A percentile compares a stretch with the other conserved stretches of the same genome.
Conservation (phyloP, 371 early-diverging fungal species). For the Circinella umbellata region DNA sequence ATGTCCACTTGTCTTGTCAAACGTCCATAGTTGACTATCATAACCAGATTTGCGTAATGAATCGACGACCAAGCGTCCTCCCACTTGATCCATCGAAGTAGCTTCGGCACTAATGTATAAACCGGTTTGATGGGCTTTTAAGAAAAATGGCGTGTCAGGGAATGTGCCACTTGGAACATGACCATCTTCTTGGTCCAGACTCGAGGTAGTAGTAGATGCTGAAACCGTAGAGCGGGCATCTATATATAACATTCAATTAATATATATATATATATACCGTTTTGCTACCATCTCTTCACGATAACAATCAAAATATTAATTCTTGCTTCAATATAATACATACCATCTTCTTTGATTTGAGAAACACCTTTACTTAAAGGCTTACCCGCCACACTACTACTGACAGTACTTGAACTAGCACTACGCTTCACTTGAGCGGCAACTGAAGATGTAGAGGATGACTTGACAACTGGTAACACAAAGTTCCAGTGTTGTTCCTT, state of each 20-base stretch:
- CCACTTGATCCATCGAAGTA: slow-evolving; percentile 22
- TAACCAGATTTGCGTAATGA: slow-evolving; percentile 35
- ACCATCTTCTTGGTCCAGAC: slow-evolving; percentile 37
- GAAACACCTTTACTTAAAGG: slow-evolving; percentile 22
- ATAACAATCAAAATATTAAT: no score
- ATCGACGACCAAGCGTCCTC: slow-evolving; percentile 38
- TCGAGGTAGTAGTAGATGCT: slow-evolving; percentile 32
- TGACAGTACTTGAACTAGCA: slow-evolving; percentile 22
- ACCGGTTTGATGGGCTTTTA: slow-evolving; percentile 43
- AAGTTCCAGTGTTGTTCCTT: slow-evolving; percentile 58
- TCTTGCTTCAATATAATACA: not conserved
- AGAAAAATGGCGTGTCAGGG: slow-evolving; percentile 45
- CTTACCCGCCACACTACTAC: slow-evolving; percentile 22
- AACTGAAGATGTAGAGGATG: slow-evolving; percentile 14
- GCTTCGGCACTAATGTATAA: slow-evolving; percentile 40
- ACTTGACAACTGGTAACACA: slow-evolving; percentile 40
- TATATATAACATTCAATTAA: slow-evolving; percentile 2
- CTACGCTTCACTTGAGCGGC: slow-evolving; percentile 18
- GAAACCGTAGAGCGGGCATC: slow-evolving; percentile 43
- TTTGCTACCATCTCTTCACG: no score
- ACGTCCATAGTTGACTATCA: slow-evolving; percentile 60
- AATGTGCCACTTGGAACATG: slow-evolving; percentile 40
- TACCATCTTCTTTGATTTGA: slow-evolving; percentile 50
- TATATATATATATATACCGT: no score
- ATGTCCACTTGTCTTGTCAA: slow-evolving; percentile 37